These are phyloP conservation scores for Arthrobotrys entomopaga DNA, from an alignment of 2,329 filamentous ascomycete species.

Conservation along the genomic window DNA sequence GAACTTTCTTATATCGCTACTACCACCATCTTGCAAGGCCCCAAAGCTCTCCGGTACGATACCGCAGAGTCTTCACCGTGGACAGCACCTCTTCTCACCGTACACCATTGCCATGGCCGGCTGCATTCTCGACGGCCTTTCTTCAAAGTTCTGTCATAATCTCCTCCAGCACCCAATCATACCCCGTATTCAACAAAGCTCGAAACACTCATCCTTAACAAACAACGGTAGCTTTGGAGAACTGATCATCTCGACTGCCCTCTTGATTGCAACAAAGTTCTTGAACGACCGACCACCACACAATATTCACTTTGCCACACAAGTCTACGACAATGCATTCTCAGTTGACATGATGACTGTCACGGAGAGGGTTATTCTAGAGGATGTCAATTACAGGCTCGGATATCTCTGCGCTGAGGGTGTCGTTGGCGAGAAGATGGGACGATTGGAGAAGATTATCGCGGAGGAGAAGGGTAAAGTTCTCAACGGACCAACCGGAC, in stretches of 20 bases:
- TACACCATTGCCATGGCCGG: slow-evolving; percentile 52
- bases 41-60: slow-evolving; percentile 28
- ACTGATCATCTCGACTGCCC: slow-evolving; percentile 37
- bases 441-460: slow-evolving; percentile 31
- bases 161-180: slow-evolving; percentile 45
- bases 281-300: slow-evolving; percentile 50
- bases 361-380: slow-evolving; percentile 34
- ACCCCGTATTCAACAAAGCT: slow-evolving; percentile 34
- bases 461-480: slow-evolving; percentile 30
- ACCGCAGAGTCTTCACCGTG: slow-evolving; percentile 39
- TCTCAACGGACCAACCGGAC: slow-evolving; percentile 11
- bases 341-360: slow-evolving; percentile 46
- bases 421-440: slow-evolving; percentile 42
- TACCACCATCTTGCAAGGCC: slow-evolving; percentile 46
- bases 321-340: slow-evolving; percentile 41
- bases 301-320: slow-evolving; percentile 49
- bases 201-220: not conserved
- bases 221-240: slow-evolving; percentile 44
- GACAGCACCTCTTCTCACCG: slow-evolving; percentile 49
- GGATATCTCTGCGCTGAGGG: slow-evolving; percentile 50
- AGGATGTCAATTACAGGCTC: slow-evolving; percentile 48
- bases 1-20: slow-evolving; percentile 26
- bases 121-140: slow-evolving; percentile 51
- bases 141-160: slow-evolving; percentile 51
- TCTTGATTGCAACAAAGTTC: slow-evolving; percentile 50